These are phyloP conservation scores for Penicillium atrosanguineum DNA, from an alignment of 495 filamentous ascomycete species.

Conservation along the genomic window DNA sequence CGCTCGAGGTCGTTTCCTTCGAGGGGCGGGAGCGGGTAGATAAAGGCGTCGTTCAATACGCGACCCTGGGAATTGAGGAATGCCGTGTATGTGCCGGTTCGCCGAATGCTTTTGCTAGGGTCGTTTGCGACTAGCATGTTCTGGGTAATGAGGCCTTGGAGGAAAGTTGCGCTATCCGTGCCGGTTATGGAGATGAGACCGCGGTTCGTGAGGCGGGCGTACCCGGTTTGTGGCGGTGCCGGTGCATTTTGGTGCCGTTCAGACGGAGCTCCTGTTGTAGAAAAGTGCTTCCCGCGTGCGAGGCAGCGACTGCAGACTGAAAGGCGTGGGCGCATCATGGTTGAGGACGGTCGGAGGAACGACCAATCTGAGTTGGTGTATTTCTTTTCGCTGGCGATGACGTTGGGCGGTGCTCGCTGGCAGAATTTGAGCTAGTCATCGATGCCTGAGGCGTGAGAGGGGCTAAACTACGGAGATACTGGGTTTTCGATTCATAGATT, in stretches of 20 bases:
- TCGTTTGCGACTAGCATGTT: constrained; percentile 58
- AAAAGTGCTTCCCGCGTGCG: constrained; percentile 26
- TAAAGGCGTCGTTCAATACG: constrained; percentile 83
- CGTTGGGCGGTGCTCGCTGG: constrained; percentile 29
- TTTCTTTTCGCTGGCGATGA: constrained; percentile 22
- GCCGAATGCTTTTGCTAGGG: constrained; percentile 28
- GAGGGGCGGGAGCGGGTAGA: constrained; percentile 61
- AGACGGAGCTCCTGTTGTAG: constrained; percentile 25
- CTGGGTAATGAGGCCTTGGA: constrained; percentile 82
- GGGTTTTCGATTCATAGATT: too few relatives aligned
- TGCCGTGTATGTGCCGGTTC: constrained; percentile 63
- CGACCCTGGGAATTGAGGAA: constrained; percentile 86
- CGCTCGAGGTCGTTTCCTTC: constrained; percentile 34
- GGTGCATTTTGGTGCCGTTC: constrained; percentile 22
- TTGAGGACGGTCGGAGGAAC: constrained; percentile 5
- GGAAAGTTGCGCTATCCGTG: constrained; percentile 72
- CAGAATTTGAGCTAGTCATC: constrained; percentile 22
- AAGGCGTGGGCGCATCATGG: constrained; percentile 35
- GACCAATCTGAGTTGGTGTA: constrained; percentile 15
- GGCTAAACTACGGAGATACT: too few relatives aligned
- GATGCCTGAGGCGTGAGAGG: not conserved
- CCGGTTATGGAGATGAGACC: constrained; percentile 77
- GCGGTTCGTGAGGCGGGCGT: constrained; percentile 61
- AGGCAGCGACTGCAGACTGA: constrained; percentile 31
- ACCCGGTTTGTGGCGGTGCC: constrained; percentile 38